Base-by-base conservation (phyloP, 2,329 filamentous ascomycete species). In the Rhexocercosporidium sp. region DNA sequence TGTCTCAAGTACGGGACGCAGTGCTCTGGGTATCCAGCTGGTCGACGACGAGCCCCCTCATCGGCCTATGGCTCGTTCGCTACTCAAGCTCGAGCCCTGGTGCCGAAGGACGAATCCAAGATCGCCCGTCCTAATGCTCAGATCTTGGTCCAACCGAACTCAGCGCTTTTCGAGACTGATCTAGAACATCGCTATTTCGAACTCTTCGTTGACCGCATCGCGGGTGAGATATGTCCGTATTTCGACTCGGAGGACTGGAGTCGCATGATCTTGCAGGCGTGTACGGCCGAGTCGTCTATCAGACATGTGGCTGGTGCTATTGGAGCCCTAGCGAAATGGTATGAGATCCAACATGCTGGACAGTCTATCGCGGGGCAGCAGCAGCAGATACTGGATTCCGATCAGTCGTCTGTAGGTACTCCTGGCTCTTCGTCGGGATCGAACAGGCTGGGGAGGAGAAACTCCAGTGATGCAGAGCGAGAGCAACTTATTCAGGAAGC, bases 291-390 rank as follows among this genome's bases (percentile, higher is more conserved):
- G 44, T 46, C 66, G 18, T 64, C 67, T 1, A 71, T 70, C 31
- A 65, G 71, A 25, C 61, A 71, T 60, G 71, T 68, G n/a, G 71
- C 67, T 12, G 57, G 70, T 20, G 71, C 71, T 34, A 72, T 73
- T 29, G 69, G 70, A 9, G 71, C 71, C 25, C 49, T 74, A 18
- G 67, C 66, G n/a, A 72, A 69, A 59, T 67, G 66, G 8, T 68
- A 66, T 44, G 68, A 69, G 47, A 62, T 68, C 20, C 67, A 67
- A 5, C 64, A 66, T 20, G 62, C 63, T 12, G 66, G 63, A n/a
- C 62, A 63, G 46, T 64, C 41, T 56, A 44, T 65, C 18, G 64
- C 53, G 31, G 49, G 44, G 31, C 59, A 49, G n/a, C 29, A 53
- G 31, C 59, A 49, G n/a, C 29, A 53, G 39, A 62, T 25, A 34